Percentiles rank a stretch among this genome's conserved stretches.
These are phyloP conservation scores for Sporobolomyces roseus DNA, from an alignment of 768 basidiomycete genomes.

Conservation along the genomic window DNA sequence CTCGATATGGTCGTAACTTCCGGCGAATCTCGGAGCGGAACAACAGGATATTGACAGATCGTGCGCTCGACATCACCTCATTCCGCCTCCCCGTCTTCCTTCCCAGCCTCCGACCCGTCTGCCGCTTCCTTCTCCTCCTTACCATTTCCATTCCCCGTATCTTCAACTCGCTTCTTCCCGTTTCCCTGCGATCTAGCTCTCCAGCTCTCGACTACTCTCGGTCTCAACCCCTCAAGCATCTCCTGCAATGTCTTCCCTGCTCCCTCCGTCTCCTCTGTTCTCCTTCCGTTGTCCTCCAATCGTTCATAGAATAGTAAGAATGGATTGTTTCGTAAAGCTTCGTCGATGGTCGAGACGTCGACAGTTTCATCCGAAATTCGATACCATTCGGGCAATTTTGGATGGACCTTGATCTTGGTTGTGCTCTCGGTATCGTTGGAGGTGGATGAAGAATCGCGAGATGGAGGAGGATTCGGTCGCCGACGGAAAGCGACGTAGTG, in stretches of 20 bases:
- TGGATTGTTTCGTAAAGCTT: constrained; percentile 67
- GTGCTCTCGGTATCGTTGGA: too few species aligned
- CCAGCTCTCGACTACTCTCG: constrained; percentile 32
- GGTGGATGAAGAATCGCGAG: too few species aligned
- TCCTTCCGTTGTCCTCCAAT: constrained; percentile 44
- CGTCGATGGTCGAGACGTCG: constrained; percentile 67
- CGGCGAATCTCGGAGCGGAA: too few species aligned
- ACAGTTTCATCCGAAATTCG: constrained; percentile 82
- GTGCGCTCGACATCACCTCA: too few species aligned
- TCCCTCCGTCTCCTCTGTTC: not conserved
- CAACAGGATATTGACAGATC: too few species aligned
- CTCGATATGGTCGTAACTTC: too few species aligned
- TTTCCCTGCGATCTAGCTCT: not conserved
- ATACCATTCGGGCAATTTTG: constrained; percentile 65
- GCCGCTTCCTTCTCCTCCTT: constrained; percentile 1
- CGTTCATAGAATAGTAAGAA: constrained; percentile 97
- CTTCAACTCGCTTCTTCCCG: not conserved
- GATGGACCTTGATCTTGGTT: not conserved
- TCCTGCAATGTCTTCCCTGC: not conserved
- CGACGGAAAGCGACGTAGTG: constrained; percentile 91
- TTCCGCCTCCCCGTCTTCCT: too few species aligned
- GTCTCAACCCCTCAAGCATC: not conserved
- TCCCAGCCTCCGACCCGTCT: too few species aligned
- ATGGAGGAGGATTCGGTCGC: constrained; percentile 3
- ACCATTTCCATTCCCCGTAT: not conserved